Evolutionary conservation across 768 basidiomycete genomes (phyloP), one percentile per base, ranked within the genome.

Genomic region (Mycena latifolia): DNA sequence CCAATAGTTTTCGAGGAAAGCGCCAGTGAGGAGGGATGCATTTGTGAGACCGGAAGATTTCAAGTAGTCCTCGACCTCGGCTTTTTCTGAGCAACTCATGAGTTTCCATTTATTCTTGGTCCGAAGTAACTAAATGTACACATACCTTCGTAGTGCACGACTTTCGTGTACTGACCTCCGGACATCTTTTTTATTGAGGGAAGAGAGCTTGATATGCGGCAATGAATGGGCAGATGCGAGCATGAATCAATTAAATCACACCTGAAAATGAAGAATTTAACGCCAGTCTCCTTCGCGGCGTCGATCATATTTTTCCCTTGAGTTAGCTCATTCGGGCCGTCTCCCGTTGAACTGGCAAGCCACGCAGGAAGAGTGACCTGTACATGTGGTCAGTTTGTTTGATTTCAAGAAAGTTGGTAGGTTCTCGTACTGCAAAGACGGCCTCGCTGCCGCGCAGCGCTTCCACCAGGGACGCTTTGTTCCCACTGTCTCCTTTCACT

Each of bases 401-500:
- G 7, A 14, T 27, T 18, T 22, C 37, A 39, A 52, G 14, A 12
- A 39, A 39, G 37, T 12, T 5, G 37, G 5, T 5, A 14, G 37
- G 12, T 31, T 55, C 20, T 33, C 63, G 31, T 69, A 79, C 77
- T 24, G 71, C 78, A 46, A 75, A 80, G 27, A 80, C 77, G 1
- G 69, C 78, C 37, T 80, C 73, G 0, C 74, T 72, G 15, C 76
- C 78, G 1, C 56, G 61, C 56, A 78, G 66, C 3, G 75, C 77
- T 7, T 54, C 55, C 50, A 62, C 70, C 37, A 80, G 65, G 20
- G 43, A 45, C 43, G 14, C 43, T 12, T 45, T 45, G 22, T 45
- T n/a, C 22, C 10, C 20, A 3, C 7, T n/a, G n/a, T 45, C 43
- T 4, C 43, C 43, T 45, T 45, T 45, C n/a, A 45, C 43, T 5